phyloP scores from a whole-genome alignment of 2,329 filamentous ascomycete species.

The Tolypocladium capitatum region DNA sequence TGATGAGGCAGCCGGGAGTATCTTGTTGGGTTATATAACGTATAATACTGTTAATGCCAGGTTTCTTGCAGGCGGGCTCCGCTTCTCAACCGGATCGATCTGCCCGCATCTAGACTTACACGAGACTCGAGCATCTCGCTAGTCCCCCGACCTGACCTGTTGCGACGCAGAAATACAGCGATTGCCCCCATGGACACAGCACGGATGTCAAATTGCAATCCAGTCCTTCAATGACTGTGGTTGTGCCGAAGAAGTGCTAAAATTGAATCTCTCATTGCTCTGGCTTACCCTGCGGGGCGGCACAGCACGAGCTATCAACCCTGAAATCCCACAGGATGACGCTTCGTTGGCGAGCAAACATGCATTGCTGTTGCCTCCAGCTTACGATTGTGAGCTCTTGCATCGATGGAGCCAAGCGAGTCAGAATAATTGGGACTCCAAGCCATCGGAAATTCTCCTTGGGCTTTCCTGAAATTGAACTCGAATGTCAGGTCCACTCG shows the following conservation, averaged over 20 bases:
- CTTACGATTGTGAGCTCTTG: background rate
- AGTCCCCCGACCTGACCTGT: no score
- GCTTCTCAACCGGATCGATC: no score
- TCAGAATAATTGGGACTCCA: background rate
- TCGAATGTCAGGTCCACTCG: background rate
- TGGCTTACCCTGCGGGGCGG: conserved; percentile 10
- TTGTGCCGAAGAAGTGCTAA: conserved; percentile 99
- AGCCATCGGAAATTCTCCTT: background rate
- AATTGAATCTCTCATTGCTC: conserved; percentile 35
- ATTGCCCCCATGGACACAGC: conserved; percentile 34
- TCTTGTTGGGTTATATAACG: background rate
- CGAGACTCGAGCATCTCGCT: no score
- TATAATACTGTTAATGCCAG: background rate
- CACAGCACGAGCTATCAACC: conserved; percentile 1
- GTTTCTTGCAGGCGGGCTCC: background rate
- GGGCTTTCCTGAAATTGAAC: no score
- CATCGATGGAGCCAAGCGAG: background rate
- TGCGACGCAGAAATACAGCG: background rate
- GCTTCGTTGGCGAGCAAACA: conserved; percentile 16
- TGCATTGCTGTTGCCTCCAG: background rate
- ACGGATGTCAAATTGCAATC: conserved; percentile 99
- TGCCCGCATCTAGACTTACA: no score
- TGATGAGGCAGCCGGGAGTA: conserved; percentile 1
- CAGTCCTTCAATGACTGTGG: conserved; percentile 69
- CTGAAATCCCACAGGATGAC: background rate